These are phyloP conservation scores for Parathielavia appendiculata DNA, from an alignment of 495 filamentous ascomycete species.

Conservation along the genomic window DNA sequence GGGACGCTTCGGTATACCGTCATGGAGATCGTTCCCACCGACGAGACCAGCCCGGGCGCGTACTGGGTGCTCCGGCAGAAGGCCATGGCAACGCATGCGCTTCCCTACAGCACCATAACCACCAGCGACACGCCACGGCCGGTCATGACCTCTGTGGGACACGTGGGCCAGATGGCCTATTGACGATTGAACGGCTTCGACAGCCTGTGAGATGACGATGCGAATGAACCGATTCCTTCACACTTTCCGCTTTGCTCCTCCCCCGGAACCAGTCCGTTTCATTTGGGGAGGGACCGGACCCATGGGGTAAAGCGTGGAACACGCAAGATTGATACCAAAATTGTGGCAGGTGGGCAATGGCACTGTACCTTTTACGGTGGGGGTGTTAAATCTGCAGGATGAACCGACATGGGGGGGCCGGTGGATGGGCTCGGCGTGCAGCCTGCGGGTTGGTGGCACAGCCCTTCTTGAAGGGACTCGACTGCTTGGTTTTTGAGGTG, in stretches of 20 bases:
- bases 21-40: conserved; percentile 40
- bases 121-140: conserved; percentile 38
- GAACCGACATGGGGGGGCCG: conserved; percentile 19
- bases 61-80: conserved; percentile 35
- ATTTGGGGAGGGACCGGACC: neutral
- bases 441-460: conserved; percentile 20
- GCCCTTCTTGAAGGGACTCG: neutral
- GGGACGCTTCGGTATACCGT: conserved; percentile 42
- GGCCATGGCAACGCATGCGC: conserved; percentile 15
- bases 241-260: neutral
- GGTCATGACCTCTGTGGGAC: conserved; percentile 18
- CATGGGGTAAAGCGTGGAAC: conserved; percentile 2
- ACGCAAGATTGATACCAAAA: conserved; percentile 20
- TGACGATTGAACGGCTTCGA: neutral
- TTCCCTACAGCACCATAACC: conserved; percentile 28
- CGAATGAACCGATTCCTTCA: neutral
- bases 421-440: conserved; percentile 18
- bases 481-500: neutral
- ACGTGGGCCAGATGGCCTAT: conserved; percentile 3
- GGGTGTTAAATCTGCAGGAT: conserved; percentile 23
- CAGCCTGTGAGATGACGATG: neutral
- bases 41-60: conserved; percentile 26
- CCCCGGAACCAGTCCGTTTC: conserved; percentile 3
- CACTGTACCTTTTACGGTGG: conserved; percentile 7
- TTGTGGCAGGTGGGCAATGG: conserved; percentile 2